Conservation (phyloP, 1,284 basidiomycete species). For the Melampsora occidentalis region DNA sequence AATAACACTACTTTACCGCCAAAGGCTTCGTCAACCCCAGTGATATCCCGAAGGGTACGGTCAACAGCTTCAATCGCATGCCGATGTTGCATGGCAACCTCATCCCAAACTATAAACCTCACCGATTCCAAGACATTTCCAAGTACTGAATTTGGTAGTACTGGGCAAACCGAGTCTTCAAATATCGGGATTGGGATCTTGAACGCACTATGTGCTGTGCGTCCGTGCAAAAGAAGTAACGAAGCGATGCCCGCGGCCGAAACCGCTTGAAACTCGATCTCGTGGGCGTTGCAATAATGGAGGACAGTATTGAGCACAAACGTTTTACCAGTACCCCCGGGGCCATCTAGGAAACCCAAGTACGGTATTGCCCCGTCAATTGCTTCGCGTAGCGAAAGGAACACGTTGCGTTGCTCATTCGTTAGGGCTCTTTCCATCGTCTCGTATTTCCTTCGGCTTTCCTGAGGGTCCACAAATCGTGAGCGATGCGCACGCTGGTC, state of each 20-base stretch:
- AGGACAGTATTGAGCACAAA: constrained; percentile 58
- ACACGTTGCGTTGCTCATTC: constrained; percentile 54
- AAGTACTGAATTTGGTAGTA: too few relatives aligned
- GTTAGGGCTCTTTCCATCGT: constrained; percentile 52
- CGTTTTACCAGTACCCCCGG: constrained; percentile 60
- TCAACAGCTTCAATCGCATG: not conserved
- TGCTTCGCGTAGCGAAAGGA: constrained; percentile 53
- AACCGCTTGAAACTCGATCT: constrained; percentile 48
- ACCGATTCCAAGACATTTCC: too few relatives aligned
- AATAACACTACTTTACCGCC: too few relatives aligned
- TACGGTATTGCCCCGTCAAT: constrained; percentile 49
- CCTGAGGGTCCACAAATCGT: constrained; percentile 47
- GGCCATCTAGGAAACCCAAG: constrained; percentile 59
- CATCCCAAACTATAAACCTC: not conserved
- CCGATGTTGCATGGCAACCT: constrained; percentile 3
- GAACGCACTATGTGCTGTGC: constrained; percentile 50
- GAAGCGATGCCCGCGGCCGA: constrained; percentile 57
- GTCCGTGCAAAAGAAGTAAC: constrained; percentile 56
- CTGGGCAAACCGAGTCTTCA: too few relatives aligned
- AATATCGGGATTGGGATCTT: too few relatives aligned
- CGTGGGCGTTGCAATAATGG: constrained; percentile 52
- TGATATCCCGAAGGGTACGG: not conserved
- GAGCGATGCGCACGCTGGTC: too few relatives aligned
- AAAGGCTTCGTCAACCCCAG: too few relatives aligned
- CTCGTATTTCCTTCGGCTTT: constrained; percentile 44